These are phyloP conservation scores for Lepidopterella palustris DNA, from an alignment of 495 filamentous ascomycete species.

Conservation along the genomic window DNA sequence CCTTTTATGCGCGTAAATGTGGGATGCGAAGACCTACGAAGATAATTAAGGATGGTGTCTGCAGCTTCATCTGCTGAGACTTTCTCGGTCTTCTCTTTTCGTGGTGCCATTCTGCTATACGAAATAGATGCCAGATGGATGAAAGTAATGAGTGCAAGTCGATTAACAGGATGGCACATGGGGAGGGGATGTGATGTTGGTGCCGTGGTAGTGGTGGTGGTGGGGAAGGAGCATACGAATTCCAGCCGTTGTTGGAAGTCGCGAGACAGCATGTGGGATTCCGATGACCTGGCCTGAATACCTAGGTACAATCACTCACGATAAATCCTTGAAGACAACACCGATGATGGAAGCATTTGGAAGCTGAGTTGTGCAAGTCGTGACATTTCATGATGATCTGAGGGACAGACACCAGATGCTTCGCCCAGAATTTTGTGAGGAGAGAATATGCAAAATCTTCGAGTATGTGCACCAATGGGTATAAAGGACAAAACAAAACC, in stretches of 20 bases:
- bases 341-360: neutral
- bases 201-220: neutral
- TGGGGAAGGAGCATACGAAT: neutral
- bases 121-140: neutral
- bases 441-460: neutral
- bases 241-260: neutral
- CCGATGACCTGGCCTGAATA: neutral
- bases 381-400: neutral
- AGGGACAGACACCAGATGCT: neutral
- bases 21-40: slow-evolving; percentile 42
- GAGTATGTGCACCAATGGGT: neutral
- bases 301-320: too few species aligned
- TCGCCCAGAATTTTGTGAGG: neutral
- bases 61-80: slow-evolving; percentile 35
- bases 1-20: neutral
- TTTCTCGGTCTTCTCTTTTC: slow-evolving; percentile 47
- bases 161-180: neutral
- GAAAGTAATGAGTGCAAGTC: neutral
- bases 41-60: slow-evolving; percentile 50
- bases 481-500: neutral
- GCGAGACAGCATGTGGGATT: neutral
- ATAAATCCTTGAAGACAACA: neutral
- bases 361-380: neutral
- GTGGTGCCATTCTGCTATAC: slow-evolving; percentile 43
- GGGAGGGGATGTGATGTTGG: neutral